Evolutionary conservation across 345 rosid genomes (phyloP).

Genomic region (Corchorus capsularis): DNA sequence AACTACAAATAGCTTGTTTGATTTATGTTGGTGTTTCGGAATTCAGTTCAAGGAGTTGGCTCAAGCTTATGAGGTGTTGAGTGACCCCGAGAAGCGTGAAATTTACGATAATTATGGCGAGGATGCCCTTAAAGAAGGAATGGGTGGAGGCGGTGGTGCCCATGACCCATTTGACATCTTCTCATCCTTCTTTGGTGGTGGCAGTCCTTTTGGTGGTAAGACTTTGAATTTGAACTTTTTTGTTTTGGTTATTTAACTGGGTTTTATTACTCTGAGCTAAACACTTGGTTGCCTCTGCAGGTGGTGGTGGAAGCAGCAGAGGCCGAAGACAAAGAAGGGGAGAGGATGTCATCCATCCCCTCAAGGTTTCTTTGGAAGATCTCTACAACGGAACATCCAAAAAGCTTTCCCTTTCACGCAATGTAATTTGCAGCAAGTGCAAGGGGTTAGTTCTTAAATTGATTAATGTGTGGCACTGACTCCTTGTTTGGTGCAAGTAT

Average conservation of each 20-base stretch:
- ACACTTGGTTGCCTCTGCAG: constrained; percentile 15
- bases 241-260: too few relatives aligned
- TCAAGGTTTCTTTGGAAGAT: constrained; percentile 86
- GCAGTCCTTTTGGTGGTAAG: constrained; percentile 67
- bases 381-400: constrained; percentile 78
- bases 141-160: constrained; percentile 72
- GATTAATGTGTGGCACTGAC: neutral
- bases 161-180: constrained; percentile 82
- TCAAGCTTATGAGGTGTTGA: constrained; percentile 79
- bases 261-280: neutral
- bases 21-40: neutral
- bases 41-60: constrained; percentile 74
- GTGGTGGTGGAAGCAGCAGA: constrained; percentile 77
- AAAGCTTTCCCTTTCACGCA: constrained; percentile 81
- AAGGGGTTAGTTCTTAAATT: constrained; percentile 58
- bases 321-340: constrained; percentile 91
- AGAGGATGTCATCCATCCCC: constrained; percentile 86
- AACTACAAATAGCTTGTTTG: neutral
- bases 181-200: constrained; percentile 79
- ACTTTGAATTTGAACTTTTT: too few relatives aligned
- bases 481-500: neutral
- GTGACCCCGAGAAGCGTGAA: constrained; percentile 80
- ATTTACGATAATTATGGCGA: constrained; percentile 82
- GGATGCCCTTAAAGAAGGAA: constrained; percentile 89
- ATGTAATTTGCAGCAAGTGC: constrained; percentile 79